These are phyloP conservation scores for Malassezia caprae DNA, from an alignment of 1,284 basidiomycete genomes.

Conservation along the genomic window DNA sequence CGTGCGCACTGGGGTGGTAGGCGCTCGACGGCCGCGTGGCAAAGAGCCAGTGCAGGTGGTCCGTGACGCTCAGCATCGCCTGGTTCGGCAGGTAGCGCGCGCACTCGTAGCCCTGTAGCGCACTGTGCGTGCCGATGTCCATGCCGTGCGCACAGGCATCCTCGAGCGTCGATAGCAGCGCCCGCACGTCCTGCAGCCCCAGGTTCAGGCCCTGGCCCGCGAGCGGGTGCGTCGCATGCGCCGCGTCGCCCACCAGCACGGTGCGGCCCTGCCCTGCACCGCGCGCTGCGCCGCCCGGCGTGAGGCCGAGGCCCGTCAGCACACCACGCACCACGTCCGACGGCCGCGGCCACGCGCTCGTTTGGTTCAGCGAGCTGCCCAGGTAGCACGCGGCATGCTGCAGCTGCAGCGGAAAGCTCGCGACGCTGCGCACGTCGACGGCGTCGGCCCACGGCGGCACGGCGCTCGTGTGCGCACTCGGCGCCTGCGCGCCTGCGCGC, in stretches of 20 bases:
- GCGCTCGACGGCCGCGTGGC: conserved; percentile 24
- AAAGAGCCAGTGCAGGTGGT: conserved; percentile 44
- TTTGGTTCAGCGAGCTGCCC: conserved; percentile 51
- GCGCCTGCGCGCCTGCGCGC: conserved; percentile 18
- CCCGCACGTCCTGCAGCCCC: conserved; percentile 66
- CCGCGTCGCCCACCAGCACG: conserved; percentile 87
- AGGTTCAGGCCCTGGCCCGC: conserved; percentile 93
- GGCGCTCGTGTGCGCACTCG: conserved; percentile 23
- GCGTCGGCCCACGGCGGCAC: conserved; percentile 63
- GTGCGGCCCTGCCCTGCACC: conserved; percentile 56
- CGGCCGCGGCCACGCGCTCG: conserved; percentile 13
- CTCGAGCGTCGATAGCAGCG: conserved; percentile 21
- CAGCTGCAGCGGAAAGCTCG: conserved; percentile 80
- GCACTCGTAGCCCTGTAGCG: conserved; percentile 29
- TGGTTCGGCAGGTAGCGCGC: conserved; percentile 43
- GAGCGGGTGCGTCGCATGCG: conserved; percentile 90
- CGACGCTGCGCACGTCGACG: conserved; percentile 66
- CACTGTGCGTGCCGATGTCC: conserved; percentile 37
- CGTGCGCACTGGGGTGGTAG: not conserved
- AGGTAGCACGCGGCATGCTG: conserved; percentile 80
- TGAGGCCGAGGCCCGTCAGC: conserved; percentile 24
- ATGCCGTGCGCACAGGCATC: conserved; percentile 26
- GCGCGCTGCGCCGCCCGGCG: conserved; percentile 27
- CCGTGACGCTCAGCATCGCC: conserved; percentile 38
- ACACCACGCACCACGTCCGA: conserved; percentile 24